Base-by-base conservation (phyloP, 805 yeast species). In the Nakazawaea ishiwadae region DNA sequence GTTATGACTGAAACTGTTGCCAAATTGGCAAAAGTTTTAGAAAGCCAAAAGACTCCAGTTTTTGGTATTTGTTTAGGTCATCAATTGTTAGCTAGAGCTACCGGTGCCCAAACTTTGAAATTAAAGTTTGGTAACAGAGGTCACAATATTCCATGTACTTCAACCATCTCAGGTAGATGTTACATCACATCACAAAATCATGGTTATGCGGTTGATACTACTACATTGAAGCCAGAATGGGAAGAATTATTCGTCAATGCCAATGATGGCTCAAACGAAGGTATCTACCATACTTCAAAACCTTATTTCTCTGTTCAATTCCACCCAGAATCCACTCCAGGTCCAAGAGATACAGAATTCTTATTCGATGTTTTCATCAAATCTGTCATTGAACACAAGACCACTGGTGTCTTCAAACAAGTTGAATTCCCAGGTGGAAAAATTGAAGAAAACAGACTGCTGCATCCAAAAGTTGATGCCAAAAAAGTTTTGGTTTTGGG, bases 41-140 rank as follows among this genome's bases (percentile, higher is more conserved):
- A 71, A 33, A 73, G 75, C 28, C 84, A 78, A 39, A 81, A 78
- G 63, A 81, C 93, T 33, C 99, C 99, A 41, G 75, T 93, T 43
- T 93, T 93, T 56, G 99, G 99, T 77, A 93, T 93, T 61, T 93
- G 99, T 78, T 73, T 93, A 51, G 99, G 99, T 65, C 99, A 93
- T 68, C 99, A 93, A 73, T 77, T 93, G 58, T 66, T 93, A 60
- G 96, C 98, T 23, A 75, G 95, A 67, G 96, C 99, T 37, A 69
- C 93, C 40, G 99, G 99, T 58, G 98, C 98, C 46, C 73, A 86
- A 24, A 93, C 99, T 35, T 52, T 79, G 54, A 93, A 93, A 69
- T 69, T 93, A 70, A 90, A 90, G 69, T 93, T 88, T 56, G 99
- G 99, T 80, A 93, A 93, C 76, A 89, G 99, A 75, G 99, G 97